Evolutionary conservation across 352 stramenopile genomes (phyloP).

Genomic region (Peronosclerospora sorghi): DNA sequence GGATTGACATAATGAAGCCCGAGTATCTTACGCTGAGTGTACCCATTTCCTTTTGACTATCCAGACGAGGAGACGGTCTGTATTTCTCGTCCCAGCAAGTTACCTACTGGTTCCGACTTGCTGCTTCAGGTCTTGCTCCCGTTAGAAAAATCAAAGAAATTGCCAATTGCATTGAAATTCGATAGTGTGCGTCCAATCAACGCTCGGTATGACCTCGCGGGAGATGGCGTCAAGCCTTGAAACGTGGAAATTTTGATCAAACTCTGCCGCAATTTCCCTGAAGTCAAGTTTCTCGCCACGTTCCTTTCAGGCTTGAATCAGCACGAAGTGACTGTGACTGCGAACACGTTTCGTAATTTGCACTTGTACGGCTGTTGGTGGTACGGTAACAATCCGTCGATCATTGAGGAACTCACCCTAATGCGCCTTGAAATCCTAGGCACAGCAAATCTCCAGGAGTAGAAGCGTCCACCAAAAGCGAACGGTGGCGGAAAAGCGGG

Average conservation of each 20-base stretch:
- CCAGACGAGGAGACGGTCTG: slow-evolving; percentile 17
- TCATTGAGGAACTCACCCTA: slow-evolving; percentile 79
- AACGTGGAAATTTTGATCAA: slow-evolving; percentile 80
- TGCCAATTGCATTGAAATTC: slow-evolving; percentile 91
- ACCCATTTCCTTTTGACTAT: slow-evolving; percentile 82
- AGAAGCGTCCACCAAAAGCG: no score
- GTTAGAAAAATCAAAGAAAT: slow-evolving; percentile 75
- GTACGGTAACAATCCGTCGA: slow-evolving; percentile 94
- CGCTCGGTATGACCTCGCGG: slow-evolving; percentile 58
- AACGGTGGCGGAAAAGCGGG: no score
- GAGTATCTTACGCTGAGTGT: slow-evolving; percentile 93
- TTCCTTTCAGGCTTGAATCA: slow-evolving; percentile 90
- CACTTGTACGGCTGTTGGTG: slow-evolving; percentile 92
- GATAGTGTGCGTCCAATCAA: slow-evolving; percentile 86
- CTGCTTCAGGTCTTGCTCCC: slow-evolving; percentile 85
- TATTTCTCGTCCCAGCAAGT: slow-evolving; percentile 8
- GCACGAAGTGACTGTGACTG: slow-evolving; percentile 89
- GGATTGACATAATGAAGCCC: slow-evolving; percentile 87
- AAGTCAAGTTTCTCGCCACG: slow-evolving; percentile 92
- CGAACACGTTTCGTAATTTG: slow-evolving; percentile 91
- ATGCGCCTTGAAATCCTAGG: slow-evolving; percentile 92
- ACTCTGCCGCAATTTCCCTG: slow-evolving; percentile 80
- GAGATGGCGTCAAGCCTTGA: slow-evolving; percentile 87
- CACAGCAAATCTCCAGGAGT: no score
- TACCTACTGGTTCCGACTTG: slow-evolving; percentile 45